Evolutionary conservation across 2,329 filamentous ascomycete species (phyloP), one percentile per base, ranked within the genome.

Genomic region (Immersiporthe knoxdaviesiana): DNA sequence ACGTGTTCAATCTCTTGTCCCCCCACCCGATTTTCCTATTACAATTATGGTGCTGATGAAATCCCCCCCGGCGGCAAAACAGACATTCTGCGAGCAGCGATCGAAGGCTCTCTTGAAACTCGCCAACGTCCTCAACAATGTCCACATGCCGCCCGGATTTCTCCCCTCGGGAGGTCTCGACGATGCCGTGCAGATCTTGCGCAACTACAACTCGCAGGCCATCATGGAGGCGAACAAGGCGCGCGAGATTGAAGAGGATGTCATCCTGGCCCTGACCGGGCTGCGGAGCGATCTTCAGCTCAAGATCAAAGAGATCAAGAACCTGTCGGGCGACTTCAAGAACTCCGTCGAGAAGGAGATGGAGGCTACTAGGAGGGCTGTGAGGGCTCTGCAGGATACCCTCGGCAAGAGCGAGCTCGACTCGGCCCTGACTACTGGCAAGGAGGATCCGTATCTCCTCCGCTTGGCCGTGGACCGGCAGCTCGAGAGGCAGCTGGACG

Each of bases 241-340:
- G 2, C 90, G 87, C 68, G 94, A 97, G 72, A 94, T 97, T 68
- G 93, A 98, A 78, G 90, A 90, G 71, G 95, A 98, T 76, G 94
- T 99, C 61, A 93, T 98, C 72, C 84, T 92, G 64, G 94, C 95
- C 65, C 84, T 99, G 68, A 93, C 91, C 2, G 94, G 94, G 1
- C 83, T 99, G 66, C 85, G 96, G 69, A 94, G 90, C 76, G 96
- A 99, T 79, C 84, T 99, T 24, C 91, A 92, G 71, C 93, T 97
- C 78, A 99, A 99, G 83, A 97, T 97, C 79, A 99, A 98, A 80
- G 96, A 99, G 81, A 99, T 99, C 82, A 97, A 97, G 82, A 91
- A 90, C 73, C 84, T 99, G 21, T 92, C 93, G 7, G 92, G 94
- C 21, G 96, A 99, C 79, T 99, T 99, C 82, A 97, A 97, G 81